phyloP scores from a whole-genome alignment of 129 eudicot species.

The Kitagawia praeruptora region DNA sequence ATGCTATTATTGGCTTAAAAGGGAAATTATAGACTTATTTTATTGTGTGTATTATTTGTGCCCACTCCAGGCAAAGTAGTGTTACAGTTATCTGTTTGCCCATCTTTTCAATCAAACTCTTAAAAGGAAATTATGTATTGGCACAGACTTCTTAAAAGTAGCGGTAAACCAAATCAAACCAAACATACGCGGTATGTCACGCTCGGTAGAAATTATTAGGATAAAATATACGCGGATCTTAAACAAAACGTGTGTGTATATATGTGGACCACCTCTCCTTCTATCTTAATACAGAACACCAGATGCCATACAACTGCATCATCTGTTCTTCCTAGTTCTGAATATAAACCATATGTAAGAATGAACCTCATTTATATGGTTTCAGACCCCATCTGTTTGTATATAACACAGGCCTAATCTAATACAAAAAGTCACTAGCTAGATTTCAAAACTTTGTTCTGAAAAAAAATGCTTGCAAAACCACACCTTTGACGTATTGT shows the following conservation, averaged over 20 bases:
- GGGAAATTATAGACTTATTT: not conserved
- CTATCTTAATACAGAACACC: too few relatives aligned
- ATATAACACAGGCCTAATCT: not conserved
- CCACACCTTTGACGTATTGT: not conserved
- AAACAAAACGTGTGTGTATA: not conserved
- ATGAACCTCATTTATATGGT: not conserved
- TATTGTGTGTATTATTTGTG: not conserved
- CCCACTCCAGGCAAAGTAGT: not conserved
- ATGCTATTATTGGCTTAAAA: conserved; percentile 1
- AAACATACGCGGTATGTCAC: not conserved
- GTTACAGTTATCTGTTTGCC: not conserved
- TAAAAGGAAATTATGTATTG: not conserved
- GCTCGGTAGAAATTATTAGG: not conserved
- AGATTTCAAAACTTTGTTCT: not conserved
- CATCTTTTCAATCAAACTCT: conserved; percentile 1
- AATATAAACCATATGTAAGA: too few relatives aligned
- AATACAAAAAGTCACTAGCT: not conserved
- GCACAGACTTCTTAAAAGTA: not conserved
- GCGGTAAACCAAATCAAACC: not conserved
- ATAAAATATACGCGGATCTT: too few relatives aligned
- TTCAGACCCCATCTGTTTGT: not conserved
- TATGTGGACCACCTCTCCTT: not conserved
- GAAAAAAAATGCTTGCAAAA: not conserved
- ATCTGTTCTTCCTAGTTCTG: too few relatives aligned
- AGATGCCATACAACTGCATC: too few relatives aligned